Evolutionary conservation across 129 eudicot genomes (phyloP), one percentile per base, ranked within the genome.

Genomic region (Scalesia atractyloides): DNA sequence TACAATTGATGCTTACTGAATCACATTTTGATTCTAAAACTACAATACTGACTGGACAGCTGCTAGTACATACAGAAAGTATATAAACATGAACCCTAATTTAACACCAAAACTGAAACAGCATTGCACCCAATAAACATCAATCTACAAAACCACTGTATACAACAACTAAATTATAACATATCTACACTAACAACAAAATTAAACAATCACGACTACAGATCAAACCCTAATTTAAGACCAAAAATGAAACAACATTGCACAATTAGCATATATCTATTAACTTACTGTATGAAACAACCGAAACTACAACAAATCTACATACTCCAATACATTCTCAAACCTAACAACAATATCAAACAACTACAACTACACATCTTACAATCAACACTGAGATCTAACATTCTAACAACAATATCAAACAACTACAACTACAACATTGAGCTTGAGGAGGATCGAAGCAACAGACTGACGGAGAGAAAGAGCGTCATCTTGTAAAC

Each of bases 401-500:
- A 85, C 99, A 84, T 95, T 86, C 69, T 86, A n/a, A n/a, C n/a
- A n/a, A n/a, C n/a, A n/a, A n/a, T n/a, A n/a, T n/a, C n/a, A n/a
- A n/a, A n/a, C n/a, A n/a, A n/a, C n/a, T n/a, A n/a, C n/a, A n/a
- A n/a, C n/a, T n/a, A n/a, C n/a, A n/a, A n/a, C n/a, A n/a, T n/a
- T 86, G 19, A 95, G 97, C 69, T 79, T 88, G 18, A 58, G 86
- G 56, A 95, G 86, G 69, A 90, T 90, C 13, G 90, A 81, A 50
- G 90, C 88, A 64, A 90, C 93, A 48, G 96, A 86, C 16, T 89
- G 86, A 53, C 97, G 97, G 26, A 95, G 96, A 15, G 96, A 86
- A 34, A 86, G 61, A n/a, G 99, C 99, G 75, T 95, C 97, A 36
- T 95, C 99, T 1, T 96, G 96, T 70, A 95, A 88, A 70, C 97